These are phyloP conservation scores for Blastosporella zonata DNA, from an alignment of 1,284 basidiomycete species.

Conservation along the genomic window DNA sequence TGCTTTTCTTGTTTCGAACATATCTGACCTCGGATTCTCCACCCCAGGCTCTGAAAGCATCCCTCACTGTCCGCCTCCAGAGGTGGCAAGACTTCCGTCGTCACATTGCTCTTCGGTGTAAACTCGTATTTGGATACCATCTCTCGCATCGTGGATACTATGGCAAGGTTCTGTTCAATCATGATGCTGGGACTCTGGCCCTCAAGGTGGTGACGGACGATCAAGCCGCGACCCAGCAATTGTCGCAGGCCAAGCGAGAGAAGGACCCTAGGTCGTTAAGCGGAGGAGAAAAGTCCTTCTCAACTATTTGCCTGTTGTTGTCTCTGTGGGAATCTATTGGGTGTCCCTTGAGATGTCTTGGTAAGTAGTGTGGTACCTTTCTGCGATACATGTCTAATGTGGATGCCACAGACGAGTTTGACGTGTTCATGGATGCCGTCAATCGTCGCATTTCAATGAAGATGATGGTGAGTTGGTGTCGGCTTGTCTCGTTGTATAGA, in stretches of 20 bases:
- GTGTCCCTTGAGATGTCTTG: constrained; percentile 92
- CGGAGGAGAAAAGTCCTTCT: constrained; percentile 97
- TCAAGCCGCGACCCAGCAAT: constrained; percentile 56
- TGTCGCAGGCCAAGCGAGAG: constrained; percentile 49
- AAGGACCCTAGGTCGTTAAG: constrained; percentile 83
- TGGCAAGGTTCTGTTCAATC: constrained; percentile 85
- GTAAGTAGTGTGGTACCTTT: constrained; percentile 41
- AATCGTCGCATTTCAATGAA: constrained; percentile 89
- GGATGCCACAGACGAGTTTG: constrained; percentile 69
- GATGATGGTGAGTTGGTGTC: constrained; percentile 72
- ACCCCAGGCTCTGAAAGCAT: constrained; percentile 57
- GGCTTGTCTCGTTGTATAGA: not conserved
- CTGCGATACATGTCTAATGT: constrained; percentile 8
- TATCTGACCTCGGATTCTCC: constrained; percentile 3
- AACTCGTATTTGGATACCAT: constrained; percentile 78
- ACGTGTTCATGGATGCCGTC: constrained; percentile 95
- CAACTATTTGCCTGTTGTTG: constrained; percentile 90
- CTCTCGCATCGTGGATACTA: constrained; percentile 84
- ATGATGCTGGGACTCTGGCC: constrained; percentile 61
- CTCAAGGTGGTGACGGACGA: constrained; percentile 82
- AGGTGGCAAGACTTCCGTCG: constrained; percentile 88
- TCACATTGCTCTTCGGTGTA: constrained; percentile 84
- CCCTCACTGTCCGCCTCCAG: constrained; percentile 61
- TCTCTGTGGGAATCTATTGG: constrained; percentile 95
- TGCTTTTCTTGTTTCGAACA: not conserved